Conservation (phyloP, 2,329 filamentous ascomycete species). For the Westerdykella sp. region DNA sequence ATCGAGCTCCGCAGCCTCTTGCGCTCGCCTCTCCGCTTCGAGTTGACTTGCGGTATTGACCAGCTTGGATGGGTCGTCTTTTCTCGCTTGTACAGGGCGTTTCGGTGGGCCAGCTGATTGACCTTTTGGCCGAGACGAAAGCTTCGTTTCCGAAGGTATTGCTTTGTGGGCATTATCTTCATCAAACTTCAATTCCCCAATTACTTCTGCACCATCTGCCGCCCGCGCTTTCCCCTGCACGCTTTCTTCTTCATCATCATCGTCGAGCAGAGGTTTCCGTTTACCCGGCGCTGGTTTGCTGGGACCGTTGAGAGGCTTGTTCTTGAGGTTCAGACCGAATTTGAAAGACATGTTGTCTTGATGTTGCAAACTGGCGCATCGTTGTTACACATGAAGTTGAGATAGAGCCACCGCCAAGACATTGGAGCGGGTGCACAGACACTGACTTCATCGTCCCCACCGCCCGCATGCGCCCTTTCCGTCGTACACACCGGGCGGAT, state of each 20-base stretch:
- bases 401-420: slow-evolving; percentile 1
- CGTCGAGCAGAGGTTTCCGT: slow-evolving; percentile 45
- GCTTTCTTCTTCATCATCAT: slow-evolving; percentile 50
- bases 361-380: background rate
- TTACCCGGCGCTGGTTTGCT: slow-evolving; percentile 22
- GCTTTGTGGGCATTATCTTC: slow-evolving; percentile 29
- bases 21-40: slow-evolving; percentile 56
- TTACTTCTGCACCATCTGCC: slow-evolving; percentile 46
- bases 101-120: slow-evolving; percentile 28
- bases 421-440: slow-evolving; percentile 7
- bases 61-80: slow-evolving; percentile 32
- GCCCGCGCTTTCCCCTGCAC: slow-evolving; percentile 28
- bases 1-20: slow-evolving; percentile 61
- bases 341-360: slow-evolving; percentile 38
- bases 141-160: slow-evolving; percentile 26
- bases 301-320: slow-evolving; percentile 41
- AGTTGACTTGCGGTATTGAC: slow-evolving; percentile 63
- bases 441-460: slow-evolving; percentile 23
- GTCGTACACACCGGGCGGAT: background rate
- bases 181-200: slow-evolving; percentile 54
- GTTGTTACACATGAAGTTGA: background rate
- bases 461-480: slow-evolving; percentile 17
- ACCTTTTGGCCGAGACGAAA: slow-evolving; percentile 29
- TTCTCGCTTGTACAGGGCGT: slow-evolving; percentile 34
- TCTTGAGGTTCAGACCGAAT: slow-evolving; percentile 56